Base-by-base conservation (phyloP, 129 eudicot species). In the Glebionis coronaria region DNA sequence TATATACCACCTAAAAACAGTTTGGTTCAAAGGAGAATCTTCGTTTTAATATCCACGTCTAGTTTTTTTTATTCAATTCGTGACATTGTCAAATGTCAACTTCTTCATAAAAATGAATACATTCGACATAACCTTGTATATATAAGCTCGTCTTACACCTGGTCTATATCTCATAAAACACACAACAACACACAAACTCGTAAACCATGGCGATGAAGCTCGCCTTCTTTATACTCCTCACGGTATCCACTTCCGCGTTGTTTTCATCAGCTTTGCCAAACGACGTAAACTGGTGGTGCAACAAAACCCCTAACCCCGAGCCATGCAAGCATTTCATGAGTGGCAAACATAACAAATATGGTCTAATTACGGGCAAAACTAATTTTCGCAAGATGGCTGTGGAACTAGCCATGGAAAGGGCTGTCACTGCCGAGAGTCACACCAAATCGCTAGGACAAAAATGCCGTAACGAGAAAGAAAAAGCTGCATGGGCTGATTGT, bases 401-500 rank as follows among this genome's bases (percentile, higher is more conserved):
- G 21, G 62, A 83, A 57, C 8, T 83, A 40, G 93, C 96, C 72
- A 57, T 83, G 81, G 93, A 89, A 5, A 72, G 82, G n/a, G 83
- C 87, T 4, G 49, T 81, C 9, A 56, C 21, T 0, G 93, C 90
- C 44, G 80, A 72, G 56, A 25, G 31, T 29, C 83, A 57, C 67
- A 70, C 80, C 19, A 77, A 79, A 64, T 61, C 77, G 46, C 85
- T 89, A 21, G 85, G 87, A 4, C 65, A 72, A 14, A 79, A 83
- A 68, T 85, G 96, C 38, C 76, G 85, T 2, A 85, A 79, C 57
- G 66, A 83, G 21, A 72, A 52, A 14, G 90, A 85, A 62, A 81
- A 55, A 62, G 50, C 73, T 14, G 96, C 93, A 9, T 89, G 90
- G 96, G 74, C 84, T 8, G 96, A 89, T 31, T 89, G 96, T 45